These are phyloP conservation scores for Paramyrothecium roridum DNA, from an alignment of 2,329 filamentous ascomycete species.

Conservation along the genomic window DNA sequence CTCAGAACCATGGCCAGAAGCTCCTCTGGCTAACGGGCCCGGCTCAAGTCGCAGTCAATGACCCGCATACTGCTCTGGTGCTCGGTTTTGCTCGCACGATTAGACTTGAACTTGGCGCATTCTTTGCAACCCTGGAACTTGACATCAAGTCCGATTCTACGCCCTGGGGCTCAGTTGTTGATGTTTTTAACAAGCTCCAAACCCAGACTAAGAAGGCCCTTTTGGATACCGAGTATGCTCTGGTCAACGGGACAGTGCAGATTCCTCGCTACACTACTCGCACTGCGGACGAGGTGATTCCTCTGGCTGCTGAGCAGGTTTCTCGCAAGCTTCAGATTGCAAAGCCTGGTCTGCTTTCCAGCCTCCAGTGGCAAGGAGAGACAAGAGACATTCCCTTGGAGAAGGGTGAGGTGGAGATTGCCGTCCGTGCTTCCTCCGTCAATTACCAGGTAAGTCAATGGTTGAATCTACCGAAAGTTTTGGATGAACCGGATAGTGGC, in stretches of 20 bases:
- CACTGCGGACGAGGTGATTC: background rate
- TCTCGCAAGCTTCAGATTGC: background rate
- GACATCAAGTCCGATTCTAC: background rate
- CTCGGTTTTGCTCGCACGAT: background rate
- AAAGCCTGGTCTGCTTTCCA: background rate
- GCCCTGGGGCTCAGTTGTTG: background rate
- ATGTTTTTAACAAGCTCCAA: background rate
- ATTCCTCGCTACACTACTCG: background rate
- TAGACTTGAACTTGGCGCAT: background rate
- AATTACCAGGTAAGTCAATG: background rate
- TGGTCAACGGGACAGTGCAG: background rate
- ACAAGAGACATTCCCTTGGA: slow-evolving; percentile 1
- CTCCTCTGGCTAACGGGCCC: background rate
- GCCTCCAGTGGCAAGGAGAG: background rate
- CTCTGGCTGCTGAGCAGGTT: background rate
- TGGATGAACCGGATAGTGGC: no score
- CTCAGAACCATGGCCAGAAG: background rate
- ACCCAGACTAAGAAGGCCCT: background rate
- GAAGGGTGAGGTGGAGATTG: background rate
- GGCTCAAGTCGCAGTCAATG: background rate
- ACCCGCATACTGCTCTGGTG: background rate
- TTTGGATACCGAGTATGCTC: background rate
- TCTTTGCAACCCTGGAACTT: background rate
- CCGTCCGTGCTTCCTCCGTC: background rate
- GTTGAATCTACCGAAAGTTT: no score